A percentile compares a stretch with the other conserved stretches of the same genome.
Evolutionary conservation across 2,329 filamentous ascomycete species (phyloP).

Genomic region (Ustulina deusta): DNA sequence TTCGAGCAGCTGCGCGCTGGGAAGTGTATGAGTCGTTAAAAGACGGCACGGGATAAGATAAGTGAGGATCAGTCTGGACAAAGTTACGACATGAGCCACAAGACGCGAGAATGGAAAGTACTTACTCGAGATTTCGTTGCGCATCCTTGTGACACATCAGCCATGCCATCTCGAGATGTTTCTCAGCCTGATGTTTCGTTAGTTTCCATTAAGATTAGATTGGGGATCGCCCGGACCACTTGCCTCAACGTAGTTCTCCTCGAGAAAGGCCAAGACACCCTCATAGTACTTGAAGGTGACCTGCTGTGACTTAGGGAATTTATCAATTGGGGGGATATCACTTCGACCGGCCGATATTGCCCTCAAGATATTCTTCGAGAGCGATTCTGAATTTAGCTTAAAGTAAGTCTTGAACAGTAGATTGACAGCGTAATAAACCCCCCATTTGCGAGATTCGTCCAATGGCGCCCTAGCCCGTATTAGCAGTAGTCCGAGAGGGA

Average conservation of each 20-base stretch:
- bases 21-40: slow-evolving; percentile 87
- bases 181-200: slow-evolving; percentile 71
- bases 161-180: slow-evolving; percentile 83
- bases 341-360: slow-evolving; percentile 80
- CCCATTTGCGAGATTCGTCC: slow-evolving; percentile 96
- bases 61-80: slow-evolving; percentile 83
- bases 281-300: slow-evolving; percentile 98
- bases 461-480: slow-evolving; percentile 73
- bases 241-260: slow-evolving; percentile 89
- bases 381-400: slow-evolving; percentile 88
- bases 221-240: slow-evolving; percentile 36
- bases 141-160: slow-evolving; percentile 80
- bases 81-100: slow-evolving; percentile 38
- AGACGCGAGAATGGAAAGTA: slow-evolving; percentile 41
- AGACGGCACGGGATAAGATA: slow-evolving; percentile 96
- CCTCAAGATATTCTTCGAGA: slow-evolving; percentile 90
- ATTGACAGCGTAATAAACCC: slow-evolving; percentile 93
- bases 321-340: slow-evolving; percentile 83
- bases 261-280: slow-evolving; percentile 91
- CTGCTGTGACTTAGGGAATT: slow-evolving; percentile 89
- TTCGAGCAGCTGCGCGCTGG: slow-evolving; percentile 75
- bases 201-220: slow-evolving; percentile 14
- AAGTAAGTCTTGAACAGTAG: slow-evolving; percentile 99
- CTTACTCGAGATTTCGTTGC: slow-evolving; percentile 82
- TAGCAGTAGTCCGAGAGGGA: slow-evolving; percentile 27